These are phyloP conservation scores for Fusarium sp. DNA, from an alignment of 2,329 filamentous ascomycete species.

Conservation along the genomic window DNA sequence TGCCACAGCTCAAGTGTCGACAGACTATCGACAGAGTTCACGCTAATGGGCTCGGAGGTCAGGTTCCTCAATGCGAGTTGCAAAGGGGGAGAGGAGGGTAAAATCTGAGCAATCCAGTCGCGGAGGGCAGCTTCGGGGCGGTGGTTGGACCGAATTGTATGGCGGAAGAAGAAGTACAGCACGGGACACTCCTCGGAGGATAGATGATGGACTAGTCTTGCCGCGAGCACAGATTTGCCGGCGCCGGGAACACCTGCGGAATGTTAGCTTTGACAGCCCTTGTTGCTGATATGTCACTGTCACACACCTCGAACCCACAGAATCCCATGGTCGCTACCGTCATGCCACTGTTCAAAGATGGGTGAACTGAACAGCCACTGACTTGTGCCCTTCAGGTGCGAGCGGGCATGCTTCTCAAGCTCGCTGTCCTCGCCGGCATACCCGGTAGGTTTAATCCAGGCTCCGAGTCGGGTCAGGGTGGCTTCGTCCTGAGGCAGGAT, in stretches of 20 bases:
- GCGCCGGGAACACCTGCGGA: constrained; percentile 48
- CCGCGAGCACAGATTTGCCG: constrained; percentile 48
- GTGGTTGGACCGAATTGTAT: constrained; percentile 49
- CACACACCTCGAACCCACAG: neutral
- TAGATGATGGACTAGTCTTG: constrained; percentile 32
- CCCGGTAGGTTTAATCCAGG: constrained; percentile 44
- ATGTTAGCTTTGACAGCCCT: constrained; percentile 22
- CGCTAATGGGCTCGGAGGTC: neutral
- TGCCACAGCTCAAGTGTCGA: constrained; percentile 44
- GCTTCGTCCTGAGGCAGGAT: constrained; percentile 41
- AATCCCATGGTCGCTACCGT: constrained; percentile 8
- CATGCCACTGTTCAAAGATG: constrained; percentile 23
- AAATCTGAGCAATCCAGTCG: constrained; percentile 48
- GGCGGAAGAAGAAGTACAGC: constrained; percentile 50
- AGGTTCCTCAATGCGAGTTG: constrained; percentile 36
- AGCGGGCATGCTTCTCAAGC: constrained; percentile 38
- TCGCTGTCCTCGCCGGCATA: constrained; percentile 39
- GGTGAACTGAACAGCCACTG: constrained; percentile 15
- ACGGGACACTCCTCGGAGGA: constrained; percentile 33
- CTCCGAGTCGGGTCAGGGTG: constrained; percentile 25
- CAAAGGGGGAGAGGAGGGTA: constrained; percentile 43
- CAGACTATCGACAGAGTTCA: constrained; percentile 4
- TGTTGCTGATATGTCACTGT: neutral
- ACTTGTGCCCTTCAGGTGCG: constrained; percentile 29
- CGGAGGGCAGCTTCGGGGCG: constrained; percentile 40